Evolutionary conservation across 2,329 filamentous ascomycete species (phyloP), one percentile per base, ranked within the genome.

Genomic region (Ophiostoma sp.): DNA sequence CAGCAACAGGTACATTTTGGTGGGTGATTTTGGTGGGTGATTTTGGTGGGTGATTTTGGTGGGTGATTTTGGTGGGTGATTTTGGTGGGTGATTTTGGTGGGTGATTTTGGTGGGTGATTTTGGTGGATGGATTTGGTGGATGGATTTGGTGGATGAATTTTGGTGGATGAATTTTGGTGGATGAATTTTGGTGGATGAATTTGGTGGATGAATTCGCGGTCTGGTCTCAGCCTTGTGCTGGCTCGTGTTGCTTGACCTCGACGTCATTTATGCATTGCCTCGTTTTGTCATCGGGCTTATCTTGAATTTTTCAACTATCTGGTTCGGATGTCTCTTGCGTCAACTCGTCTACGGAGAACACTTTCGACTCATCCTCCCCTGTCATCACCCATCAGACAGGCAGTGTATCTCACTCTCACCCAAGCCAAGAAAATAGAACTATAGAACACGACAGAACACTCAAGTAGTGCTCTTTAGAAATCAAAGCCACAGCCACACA

Each of bases 351-450:
- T 31, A 31, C 27, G 27, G 27, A 31, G 27, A 31, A 31, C 48
- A 52, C 20, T 8, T 48, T 48, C 44, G 44, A 48, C 44, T 48
- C 44, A 48, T 48, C 52, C 17, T 57, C 52, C 52, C 23, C 52
- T 57, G 52, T 57, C 52, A 57, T 57, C 52, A 57, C 27, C 44
- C 44, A 48, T 48, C 44, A 48, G 44, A 57, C n/a, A 27, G 52
- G 52, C 52, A 23, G 52, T 57, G 52, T 57, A 57, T 57, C 52
- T 57, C 52, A 57, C 52, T 57, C 52, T 57, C 52, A 57, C 52
- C 2, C 7, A 4, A 35, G 27, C 27, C 52, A 27, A 62, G 57
- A 62, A 62, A 33, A 62, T 62, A 27, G 57, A 62, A 62, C 57
- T 35, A 62, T 33, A 62, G 57, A 62, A 62, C 57, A 62, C 27